Conservation (phyloP, 441 rosid genomes). For the Corymbia calophylla region DNA sequence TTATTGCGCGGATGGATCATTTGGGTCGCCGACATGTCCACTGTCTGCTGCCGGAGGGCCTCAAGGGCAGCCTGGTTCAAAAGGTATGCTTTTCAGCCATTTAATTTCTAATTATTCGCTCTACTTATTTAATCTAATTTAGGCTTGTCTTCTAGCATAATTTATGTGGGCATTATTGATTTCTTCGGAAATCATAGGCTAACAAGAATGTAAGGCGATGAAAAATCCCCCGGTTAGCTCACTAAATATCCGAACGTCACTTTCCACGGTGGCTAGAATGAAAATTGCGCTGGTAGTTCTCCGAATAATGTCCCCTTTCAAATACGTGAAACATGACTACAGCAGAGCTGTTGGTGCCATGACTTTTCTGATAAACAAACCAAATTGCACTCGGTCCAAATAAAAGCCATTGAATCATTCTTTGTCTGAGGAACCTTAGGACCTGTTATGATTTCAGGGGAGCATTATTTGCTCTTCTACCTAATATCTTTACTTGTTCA, state of each 20-base stretch:
- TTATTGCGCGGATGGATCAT: not conserved
- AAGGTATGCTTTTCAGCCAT: not conserved
- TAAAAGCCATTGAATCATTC: not conserved
- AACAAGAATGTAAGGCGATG: not conserved
- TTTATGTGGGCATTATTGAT: not conserved
- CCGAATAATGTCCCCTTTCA: not conserved
- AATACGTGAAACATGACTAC: not conserved
- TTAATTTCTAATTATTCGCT: not conserved
- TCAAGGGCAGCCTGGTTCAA: not conserved
- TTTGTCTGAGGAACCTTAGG: not conserved
- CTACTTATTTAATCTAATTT: not conserved
- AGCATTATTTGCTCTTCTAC: not conserved
- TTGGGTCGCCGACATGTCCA: not conserved
- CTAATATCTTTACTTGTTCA: not conserved
- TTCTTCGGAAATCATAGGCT: fast-evolving
- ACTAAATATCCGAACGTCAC: not conserved
- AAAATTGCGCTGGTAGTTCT: not conserved
- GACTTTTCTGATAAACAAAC: not conserved
- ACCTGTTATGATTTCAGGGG: not conserved
- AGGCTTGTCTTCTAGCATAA: not conserved
- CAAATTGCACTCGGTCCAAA: not conserved
- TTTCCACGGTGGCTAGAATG: not conserved
- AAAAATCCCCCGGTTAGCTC: not conserved
- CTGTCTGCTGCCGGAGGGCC: not conserved
- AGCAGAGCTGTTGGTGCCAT: not conserved